Evolutionary conservation across 257 asterid species (phyloP).

Genomic region (Ilex asprella): DNA sequence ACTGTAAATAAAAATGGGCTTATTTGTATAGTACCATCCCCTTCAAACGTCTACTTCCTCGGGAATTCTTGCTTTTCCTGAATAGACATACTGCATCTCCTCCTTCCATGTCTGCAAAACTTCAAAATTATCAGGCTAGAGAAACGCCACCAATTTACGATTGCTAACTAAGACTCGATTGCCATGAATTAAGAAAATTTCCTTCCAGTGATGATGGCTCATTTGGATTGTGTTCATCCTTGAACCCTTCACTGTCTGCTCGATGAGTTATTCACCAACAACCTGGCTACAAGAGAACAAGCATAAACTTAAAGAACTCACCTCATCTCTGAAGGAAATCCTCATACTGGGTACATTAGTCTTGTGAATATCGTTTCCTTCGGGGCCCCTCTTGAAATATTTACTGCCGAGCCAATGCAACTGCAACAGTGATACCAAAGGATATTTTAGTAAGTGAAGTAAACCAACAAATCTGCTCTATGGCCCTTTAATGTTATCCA

Average conservation of each 20-base stretch:
- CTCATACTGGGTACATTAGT: conserved; percentile 77
- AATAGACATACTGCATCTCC: conserved; percentile 76
- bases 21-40: neutral
- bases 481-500: too few species aligned
- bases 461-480: neutral
- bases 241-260: neutral
- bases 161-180: too few species aligned
- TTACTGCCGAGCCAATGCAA: conserved; percentile 80
- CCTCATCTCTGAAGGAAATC: conserved; percentile 87
- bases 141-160: too few species aligned
- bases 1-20: too few species aligned
- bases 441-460: neutral
- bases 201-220: too few species aligned
- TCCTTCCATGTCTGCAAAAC: conserved; percentile 76
- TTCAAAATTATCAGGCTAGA: neutral
- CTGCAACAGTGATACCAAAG: conserved; percentile 29
- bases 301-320: conserved; percentile 16
- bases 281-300: conserved; percentile 1
- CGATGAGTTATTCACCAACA: conserved; percentile 5
- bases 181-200: too few species aligned
- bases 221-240: too few species aligned
- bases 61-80: conserved; percentile 58
- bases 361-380: conserved; percentile 83
- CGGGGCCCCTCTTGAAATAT: conserved; percentile 65
- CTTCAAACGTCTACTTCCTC: conserved; percentile 56